Percentiles rank a stretch among this genome's conserved stretches.
phyloP scores from a whole-genome alignment of 495 filamentous ascomycete genomes.

The Penicillium taxi region DNA sequence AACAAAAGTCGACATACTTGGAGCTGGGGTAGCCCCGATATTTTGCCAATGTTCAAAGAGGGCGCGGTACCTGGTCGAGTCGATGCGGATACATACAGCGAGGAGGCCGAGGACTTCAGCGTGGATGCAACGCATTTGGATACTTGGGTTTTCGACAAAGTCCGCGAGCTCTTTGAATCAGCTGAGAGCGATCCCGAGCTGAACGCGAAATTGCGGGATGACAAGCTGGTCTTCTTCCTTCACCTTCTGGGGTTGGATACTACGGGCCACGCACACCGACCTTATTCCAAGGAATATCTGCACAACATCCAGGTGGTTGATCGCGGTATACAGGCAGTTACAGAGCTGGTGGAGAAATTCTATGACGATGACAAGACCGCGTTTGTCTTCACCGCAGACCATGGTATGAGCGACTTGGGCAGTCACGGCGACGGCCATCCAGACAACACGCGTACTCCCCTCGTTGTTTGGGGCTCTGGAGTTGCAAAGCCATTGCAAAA shows the following conservation, averaged over 20 bases:
- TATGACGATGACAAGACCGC: slow-evolving; percentile 89
- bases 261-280: slow-evolving; percentile 77
- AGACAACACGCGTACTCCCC: slow-evolving; percentile 90
- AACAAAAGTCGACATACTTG: slow-evolving; percentile 94
- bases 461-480: slow-evolving; percentile 92
- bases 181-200: slow-evolving; percentile 73
- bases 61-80: slow-evolving; percentile 84
- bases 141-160: slow-evolving; percentile 91
- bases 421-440: slow-evolving; percentile 97
- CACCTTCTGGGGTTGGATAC: slow-evolving; percentile 96
- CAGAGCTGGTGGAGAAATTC: slow-evolving; percentile 75
- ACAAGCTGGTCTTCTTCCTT: slow-evolving; percentile 92
- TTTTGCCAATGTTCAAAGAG: slow-evolving; percentile 92
- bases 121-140: slow-evolving; percentile 73
- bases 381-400: slow-evolving; percentile 95
- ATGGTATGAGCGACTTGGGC: slow-evolving; percentile 98
- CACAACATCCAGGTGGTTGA: slow-evolving; percentile 94
- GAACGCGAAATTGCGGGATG: slow-evolving; percentile 61
- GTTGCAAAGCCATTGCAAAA: slow-evolving; percentile 65
- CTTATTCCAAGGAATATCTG: slow-evolving; percentile 93
- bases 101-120: slow-evolving; percentile 87
- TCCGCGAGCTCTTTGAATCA: slow-evolving; percentile 74
- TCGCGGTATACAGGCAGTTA: slow-evolving; percentile 73
- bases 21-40: slow-evolving; percentile 99
- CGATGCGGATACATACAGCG: slow-evolving; percentile 73